Evolutionary conservation across 139 green algal genomes (phyloP).

Genomic region (Marvania coccoides): DNA sequence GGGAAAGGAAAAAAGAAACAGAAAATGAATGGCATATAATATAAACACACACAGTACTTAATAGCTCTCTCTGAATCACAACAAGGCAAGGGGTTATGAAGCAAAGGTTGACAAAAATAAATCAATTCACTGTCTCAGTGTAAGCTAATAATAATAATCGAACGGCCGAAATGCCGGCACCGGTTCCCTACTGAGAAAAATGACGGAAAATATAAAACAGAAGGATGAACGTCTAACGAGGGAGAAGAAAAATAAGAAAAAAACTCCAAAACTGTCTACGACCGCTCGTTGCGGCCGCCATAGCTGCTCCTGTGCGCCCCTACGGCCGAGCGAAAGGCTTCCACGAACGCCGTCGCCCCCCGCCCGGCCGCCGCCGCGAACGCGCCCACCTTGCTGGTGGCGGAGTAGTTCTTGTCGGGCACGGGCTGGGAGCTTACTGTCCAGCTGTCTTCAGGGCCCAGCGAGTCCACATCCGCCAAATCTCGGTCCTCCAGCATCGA

Average conservation of each 20-base stretch:
- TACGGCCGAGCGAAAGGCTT: conserved; percentile 31
- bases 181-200: not conserved
- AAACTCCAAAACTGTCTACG: not conserved
- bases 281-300: not conserved
- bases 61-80: too few species aligned
- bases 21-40: too few species aligned
- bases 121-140: too few species aligned
- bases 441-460: conserved; percentile 14
- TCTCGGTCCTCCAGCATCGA: conserved; percentile 19
- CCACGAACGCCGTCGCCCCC: conserved; percentile 27
- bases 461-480: conserved; percentile 1
- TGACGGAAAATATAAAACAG: not conserved
- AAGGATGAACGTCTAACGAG: not conserved
- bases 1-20: too few species aligned
- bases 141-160: not conserved
- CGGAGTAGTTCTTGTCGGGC: conserved; percentile 1
- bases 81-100: too few species aligned
- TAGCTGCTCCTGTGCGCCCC: conserved; percentile 23
- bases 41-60: too few species aligned
- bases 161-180: not conserved
- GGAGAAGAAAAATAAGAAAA: not conserved
- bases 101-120: too few species aligned
- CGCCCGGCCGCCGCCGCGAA: conserved; percentile 23
- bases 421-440: conserved; percentile 20
- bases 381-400: conserved; percentile 13